A percentile compares a stretch with the other conserved stretches of the same genome.
Evolutionary conservation across 352 stramenopile genomes (phyloP).

Genomic region (Phytophthora sp.): DNA sequence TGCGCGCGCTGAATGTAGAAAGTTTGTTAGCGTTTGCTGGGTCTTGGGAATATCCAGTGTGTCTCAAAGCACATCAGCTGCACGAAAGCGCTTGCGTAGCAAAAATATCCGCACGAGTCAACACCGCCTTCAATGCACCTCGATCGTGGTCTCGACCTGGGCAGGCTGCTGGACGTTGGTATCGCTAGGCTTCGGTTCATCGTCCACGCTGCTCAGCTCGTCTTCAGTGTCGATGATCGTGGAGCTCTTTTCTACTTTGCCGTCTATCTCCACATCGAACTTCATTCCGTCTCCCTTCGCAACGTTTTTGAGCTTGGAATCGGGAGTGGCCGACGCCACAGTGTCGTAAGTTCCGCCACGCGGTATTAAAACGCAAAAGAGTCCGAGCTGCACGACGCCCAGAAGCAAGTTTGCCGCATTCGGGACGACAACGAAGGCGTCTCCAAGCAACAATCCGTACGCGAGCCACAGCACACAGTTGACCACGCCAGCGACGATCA

Average conservation of each 20-base stretch:
- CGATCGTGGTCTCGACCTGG: slow-evolving; percentile 16
- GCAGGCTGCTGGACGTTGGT: neutral
- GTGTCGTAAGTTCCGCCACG: slow-evolving; percentile 36
- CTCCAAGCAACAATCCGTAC: slow-evolving; percentile 55
- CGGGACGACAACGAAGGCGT: slow-evolving; percentile 66
- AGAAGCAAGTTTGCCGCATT: slow-evolving; percentile 70
- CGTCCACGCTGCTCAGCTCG: slow-evolving; percentile 5
- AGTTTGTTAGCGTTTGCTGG: no score
- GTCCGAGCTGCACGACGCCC: slow-evolving; percentile 54
- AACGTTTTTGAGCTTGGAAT: slow-evolving; percentile 10
- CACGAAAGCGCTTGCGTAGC: no score
- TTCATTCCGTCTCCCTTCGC: slow-evolving; percentile 7
- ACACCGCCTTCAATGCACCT: slow-evolving; percentile 26
- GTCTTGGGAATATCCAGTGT: no score
- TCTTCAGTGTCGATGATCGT: slow-evolving; percentile 20
- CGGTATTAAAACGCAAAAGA: slow-evolving; percentile 51
- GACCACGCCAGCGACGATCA: slow-evolving; percentile 57
- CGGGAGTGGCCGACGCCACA: slow-evolving; percentile 27
- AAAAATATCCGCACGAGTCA: no score
- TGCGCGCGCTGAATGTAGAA: no score
- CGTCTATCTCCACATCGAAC: slow-evolving; percentile 6
- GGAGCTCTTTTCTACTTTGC: slow-evolving; percentile 24
- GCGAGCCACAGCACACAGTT: slow-evolving; percentile 60
- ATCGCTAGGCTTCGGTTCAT: slow-evolving; percentile 6
- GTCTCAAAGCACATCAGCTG: no score